Conservation (phyloP, 805 yeast genomes). For the Sugiyamaella boreocaroliniensis region DNA sequence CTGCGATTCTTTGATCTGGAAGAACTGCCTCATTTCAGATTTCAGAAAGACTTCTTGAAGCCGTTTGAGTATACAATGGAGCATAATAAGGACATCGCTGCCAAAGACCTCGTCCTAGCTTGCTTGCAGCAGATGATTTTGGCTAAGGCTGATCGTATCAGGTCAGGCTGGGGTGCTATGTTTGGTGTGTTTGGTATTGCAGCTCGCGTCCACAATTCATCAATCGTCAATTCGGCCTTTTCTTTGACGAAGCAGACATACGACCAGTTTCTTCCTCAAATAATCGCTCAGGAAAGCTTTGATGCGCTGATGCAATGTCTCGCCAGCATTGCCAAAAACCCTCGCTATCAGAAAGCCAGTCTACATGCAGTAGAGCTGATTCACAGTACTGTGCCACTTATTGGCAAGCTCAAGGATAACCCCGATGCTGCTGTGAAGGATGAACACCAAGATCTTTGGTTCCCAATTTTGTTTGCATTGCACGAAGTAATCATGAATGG, state of each 20-base stretch:
- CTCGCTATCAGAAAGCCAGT: slow-evolving; percentile 66
- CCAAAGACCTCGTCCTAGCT: slow-evolving; percentile 83
- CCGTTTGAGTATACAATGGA: slow-evolving; percentile 79
- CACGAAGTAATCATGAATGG: slow-evolving; percentile 90
- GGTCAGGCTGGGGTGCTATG: slow-evolving; percentile 93
- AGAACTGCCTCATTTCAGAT: slow-evolving; percentile 90
- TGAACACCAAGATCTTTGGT: slow-evolving; percentile 51
- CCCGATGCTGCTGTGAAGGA: slow-evolving; percentile 22
- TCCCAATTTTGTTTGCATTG: slow-evolving; percentile 78
- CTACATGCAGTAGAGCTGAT: slow-evolving; percentile 74
- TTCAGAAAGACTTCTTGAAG: slow-evolving; percentile 86
- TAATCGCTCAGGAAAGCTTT: slow-evolving; percentile 63
- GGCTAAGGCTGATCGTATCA: slow-evolving; percentile 64
- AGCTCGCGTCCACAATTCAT: slow-evolving; percentile 53
- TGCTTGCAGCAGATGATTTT: slow-evolving; percentile 81
- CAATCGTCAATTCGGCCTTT: slow-evolving; percentile 57
- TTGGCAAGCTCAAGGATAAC: slow-evolving; percentile 37
- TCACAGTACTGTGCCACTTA: slow-evolving; percentile 51
- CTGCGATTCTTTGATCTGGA: slow-evolving; percentile 90
- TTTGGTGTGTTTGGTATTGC: slow-evolving; percentile 72
- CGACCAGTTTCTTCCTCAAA: slow-evolving; percentile 52
- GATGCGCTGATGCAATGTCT: slow-evolving; percentile 64
- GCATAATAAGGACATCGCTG: slow-evolving; percentile 60
- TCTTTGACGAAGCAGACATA: slow-evolving; percentile 57
- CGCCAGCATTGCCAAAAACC: slow-evolving; percentile 77